Base-by-base conservation (phyloP, 495 filamentous ascomycete species). In the Opeltia flavorubescens region DNA sequence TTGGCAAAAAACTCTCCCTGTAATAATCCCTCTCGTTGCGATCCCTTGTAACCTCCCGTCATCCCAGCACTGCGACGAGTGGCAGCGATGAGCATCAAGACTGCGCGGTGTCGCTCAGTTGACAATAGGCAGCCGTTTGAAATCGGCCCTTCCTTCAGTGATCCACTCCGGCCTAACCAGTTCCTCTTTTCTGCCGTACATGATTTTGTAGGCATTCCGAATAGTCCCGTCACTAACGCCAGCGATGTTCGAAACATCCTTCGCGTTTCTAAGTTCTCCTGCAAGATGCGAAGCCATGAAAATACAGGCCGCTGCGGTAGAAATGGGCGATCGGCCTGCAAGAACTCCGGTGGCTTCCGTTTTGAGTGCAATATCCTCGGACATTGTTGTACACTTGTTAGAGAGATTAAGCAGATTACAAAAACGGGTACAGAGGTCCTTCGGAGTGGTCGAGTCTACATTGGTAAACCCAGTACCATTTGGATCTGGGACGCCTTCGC, bases 221-320 rank as follows among this genome's bases (percentile, higher is more conserved):
- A 98, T 95, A 1, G 91, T 98, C 39, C 89, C 88, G 55, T 98
- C 91, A 57, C 86, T 94, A 25, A 95, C 91, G 49, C 84, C 84
- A 4, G 82, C 83, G 15, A 91, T 80, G 1, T 50, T 47, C 1
- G 82, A 81, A 52, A 96, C 94, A 45, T 94, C 83, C 62, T 89
- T 91, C 33, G 89, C 78, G 5, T 74, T 70, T 59, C 82, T 83
- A n/a, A 74, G 63, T 31, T 85, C 70, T 39, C 81, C 84, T 73
- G 89, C 80, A 18, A 95, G 69, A 57, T 86, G 75, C 0, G 84
- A 86, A 6, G 86, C 80, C 77, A 95, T 89, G 69, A 91, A 96
- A 62, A 98, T 95, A 61, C 86, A 94, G 33, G 89, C 88, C 15
- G 87, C 89, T 3, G 91, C 91, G 40, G 89, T 83, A 5, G 91